Base-by-base conservation (phyloP, 2,329 filamentous ascomycete species). In the Trichophyton equinum region DNA sequence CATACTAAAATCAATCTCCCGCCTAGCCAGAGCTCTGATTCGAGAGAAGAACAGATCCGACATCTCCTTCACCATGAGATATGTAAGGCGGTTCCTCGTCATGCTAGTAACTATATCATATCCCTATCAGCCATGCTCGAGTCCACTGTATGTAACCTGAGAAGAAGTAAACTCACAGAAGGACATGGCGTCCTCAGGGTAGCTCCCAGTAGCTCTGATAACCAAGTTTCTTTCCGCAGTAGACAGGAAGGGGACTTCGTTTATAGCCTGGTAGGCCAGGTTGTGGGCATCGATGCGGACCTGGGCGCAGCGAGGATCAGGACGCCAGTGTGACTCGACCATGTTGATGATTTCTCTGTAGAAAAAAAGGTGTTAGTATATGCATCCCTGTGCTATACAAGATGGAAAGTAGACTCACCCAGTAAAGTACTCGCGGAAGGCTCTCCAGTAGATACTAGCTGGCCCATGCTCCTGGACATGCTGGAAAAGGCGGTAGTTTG, bases 381-480 rank as follows among this genome's bases (percentile, higher is more conserved):
- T 59, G 13, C 20, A 20, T 36, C 40, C 55, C 18, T 59, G 3
- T 59, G 5, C 6, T 7, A n/a, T 20, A 25, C 8, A 20, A 18
- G 5, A 22, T 6, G 15, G 18, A 25, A 22, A 20, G 42, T 38
- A 27, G 55, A 63, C 68, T 61, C 63, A 70, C 69, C 64, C 68
- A 62, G 65, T 64, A 60, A 66, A 69, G 47, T 67, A 69, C 58
- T 70, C 61, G 11, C 65, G 64, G 27, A 70, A 64, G n/a, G 67
- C 68, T 58, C 63, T 62, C 53, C 67, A 65, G 62, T 69, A 67
- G 3, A 64, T 30, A 11, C 62, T 57, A 65, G 64, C 53, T 62
- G 66, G 68, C 5, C 68, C 69, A 56, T 67, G 70, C 33, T 63
- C 61, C 25, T 61, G 59, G 8, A 64, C 60, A 47, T 60, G 63